phyloP scores from a whole-genome alignment of 1,139 yeast species.

The Kodamaea sp. region DNA sequence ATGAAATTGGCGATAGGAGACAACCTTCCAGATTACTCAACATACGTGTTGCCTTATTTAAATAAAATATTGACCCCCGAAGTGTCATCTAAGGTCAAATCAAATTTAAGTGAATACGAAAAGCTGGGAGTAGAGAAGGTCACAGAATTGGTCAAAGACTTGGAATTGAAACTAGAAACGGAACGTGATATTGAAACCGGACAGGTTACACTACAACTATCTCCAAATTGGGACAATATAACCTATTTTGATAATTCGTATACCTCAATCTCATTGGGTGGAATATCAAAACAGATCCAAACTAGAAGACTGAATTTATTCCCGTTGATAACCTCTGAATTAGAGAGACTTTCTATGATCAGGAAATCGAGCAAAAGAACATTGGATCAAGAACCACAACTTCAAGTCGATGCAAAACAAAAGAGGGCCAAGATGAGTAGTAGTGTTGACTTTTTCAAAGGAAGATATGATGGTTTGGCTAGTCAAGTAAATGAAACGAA shows the following conservation, averaged over 20 bases:
- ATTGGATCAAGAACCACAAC: constrained; percentile 16
- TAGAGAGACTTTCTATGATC: constrained; percentile 33
- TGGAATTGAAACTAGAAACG: constrained; percentile 34
- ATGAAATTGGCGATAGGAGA: constrained; percentile 32
- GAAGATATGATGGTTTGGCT: constrained; percentile 37
- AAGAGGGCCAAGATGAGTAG: constrained; percentile 27
- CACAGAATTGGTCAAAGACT: constrained; percentile 27
- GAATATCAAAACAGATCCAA: constrained; percentile 27
- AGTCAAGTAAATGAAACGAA: constrained; percentile 20
- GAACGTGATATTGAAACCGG: constrained; percentile 38
- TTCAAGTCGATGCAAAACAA: constrained; percentile 20
- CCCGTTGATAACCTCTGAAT: constrained; percentile 43
- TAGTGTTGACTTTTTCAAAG: constrained; percentile 44
- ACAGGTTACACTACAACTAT: constrained; percentile 27
- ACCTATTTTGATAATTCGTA: constrained; percentile 26
- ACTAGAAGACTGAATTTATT: constrained; percentile 35
- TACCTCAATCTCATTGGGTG: constrained; percentile 18
- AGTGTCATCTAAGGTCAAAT: constrained; percentile 28
- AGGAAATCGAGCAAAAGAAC: constrained; percentile 13
- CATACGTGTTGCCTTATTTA: constrained; percentile 47
- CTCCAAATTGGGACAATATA: constrained; percentile 41
- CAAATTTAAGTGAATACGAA: constrained; percentile 26
- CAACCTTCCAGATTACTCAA: constrained; percentile 30
- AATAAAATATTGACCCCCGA: constrained; percentile 47
- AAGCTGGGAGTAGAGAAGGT: constrained; percentile 29